phyloP scores from a whole-genome alignment of 2,329 filamentous ascomycete genomes.

The Nemania bipapillata region DNA sequence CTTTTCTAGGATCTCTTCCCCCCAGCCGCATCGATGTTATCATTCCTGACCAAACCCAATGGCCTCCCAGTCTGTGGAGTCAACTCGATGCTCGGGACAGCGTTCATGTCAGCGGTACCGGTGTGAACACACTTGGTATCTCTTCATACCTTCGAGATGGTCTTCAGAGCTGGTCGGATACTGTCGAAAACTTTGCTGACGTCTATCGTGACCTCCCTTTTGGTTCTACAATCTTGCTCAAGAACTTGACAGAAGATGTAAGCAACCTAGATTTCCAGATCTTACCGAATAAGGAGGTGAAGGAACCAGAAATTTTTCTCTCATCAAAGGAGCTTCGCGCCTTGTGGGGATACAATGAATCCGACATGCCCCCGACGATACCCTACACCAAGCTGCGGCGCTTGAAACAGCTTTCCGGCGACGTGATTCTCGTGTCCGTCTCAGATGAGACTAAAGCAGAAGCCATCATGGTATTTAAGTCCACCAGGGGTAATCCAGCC shows the following conservation, averaged over 20 bases:
- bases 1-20: constrained; percentile 14
- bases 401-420: constrained; percentile 17
- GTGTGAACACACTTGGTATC: constrained; percentile 19
- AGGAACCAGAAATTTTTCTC: constrained; percentile 8
- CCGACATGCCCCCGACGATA: constrained; percentile 10
- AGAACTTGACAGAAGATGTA: constrained; percentile 11
- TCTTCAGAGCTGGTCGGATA: constrained; percentile 12
- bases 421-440: constrained; percentile 11
- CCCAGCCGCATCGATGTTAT: constrained; percentile 18
- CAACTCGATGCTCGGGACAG: constrained; percentile 18
- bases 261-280: constrained; percentile 12
- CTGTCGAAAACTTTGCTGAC: constrained; percentile 16
- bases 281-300: constrained; percentile 10
- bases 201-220: constrained; percentile 17
- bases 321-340: constrained; percentile 13
- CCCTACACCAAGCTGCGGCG: constrained; percentile 14
- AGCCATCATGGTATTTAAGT: constrained; percentile 15
- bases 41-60: constrained; percentile 21
- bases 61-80: constrained; percentile 16
- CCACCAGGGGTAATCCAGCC: not conserved
- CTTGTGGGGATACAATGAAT: constrained; percentile 7
- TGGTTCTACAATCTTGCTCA: constrained; percentile 20
- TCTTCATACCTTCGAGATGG: constrained; percentile 17
- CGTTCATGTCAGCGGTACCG: constrained; percentile 7
- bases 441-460: constrained; percentile 13